These are phyloP conservation scores for Fusarium napiforme DNA, from an alignment of 2,329 filamentous ascomycete genomes.

Conservation along the genomic window DNA sequence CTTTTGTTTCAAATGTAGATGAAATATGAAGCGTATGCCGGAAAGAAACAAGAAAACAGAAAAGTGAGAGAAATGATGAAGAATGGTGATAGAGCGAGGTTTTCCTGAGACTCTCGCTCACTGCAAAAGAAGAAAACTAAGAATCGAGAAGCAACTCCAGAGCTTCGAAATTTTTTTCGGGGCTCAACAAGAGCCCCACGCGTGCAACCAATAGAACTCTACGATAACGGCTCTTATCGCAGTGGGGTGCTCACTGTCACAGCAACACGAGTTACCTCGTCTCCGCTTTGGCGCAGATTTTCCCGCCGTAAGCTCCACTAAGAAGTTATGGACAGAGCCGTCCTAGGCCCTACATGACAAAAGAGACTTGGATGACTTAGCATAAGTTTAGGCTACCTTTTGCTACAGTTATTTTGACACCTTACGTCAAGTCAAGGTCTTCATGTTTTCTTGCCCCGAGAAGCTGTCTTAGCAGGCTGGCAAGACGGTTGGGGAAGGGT, in stretches of 20 bases:
- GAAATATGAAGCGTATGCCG: neutral
- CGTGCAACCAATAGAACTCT: conserved; percentile 39
- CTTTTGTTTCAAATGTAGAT: conserved; percentile 1
- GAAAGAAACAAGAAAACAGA: conserved; percentile 15
- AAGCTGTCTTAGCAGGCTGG: neutral
- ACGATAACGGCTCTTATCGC: conserved; percentile 50
- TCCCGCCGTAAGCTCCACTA: conserved; percentile 29
- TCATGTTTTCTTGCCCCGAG: neutral
- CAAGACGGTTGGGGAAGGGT: neutral
- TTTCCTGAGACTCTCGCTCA: conserved; percentile 33
- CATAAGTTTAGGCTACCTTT: neutral
- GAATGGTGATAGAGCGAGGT: conserved; percentile 31
- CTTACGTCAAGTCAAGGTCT: neutral
- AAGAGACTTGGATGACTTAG: neutral
- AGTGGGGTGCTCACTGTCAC: conserved; percentile 46
- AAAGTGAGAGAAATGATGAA: conserved; percentile 18
- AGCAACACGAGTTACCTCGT: conserved; percentile 44
- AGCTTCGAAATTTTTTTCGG: conserved; percentile 52
- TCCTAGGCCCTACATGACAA: neutral
- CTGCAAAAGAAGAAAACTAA: conserved; percentile 38
- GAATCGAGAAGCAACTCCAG: conserved; percentile 36
- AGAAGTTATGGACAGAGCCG: conserved; percentile 1
- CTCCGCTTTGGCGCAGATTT: conserved; percentile 41
- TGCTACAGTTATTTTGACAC: neutral
- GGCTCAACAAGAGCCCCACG: conserved; percentile 36